Evolutionary conservation across 192 early-diverging fungal species (phyloP).

Genomic region (Coemansia sp.): DNA sequence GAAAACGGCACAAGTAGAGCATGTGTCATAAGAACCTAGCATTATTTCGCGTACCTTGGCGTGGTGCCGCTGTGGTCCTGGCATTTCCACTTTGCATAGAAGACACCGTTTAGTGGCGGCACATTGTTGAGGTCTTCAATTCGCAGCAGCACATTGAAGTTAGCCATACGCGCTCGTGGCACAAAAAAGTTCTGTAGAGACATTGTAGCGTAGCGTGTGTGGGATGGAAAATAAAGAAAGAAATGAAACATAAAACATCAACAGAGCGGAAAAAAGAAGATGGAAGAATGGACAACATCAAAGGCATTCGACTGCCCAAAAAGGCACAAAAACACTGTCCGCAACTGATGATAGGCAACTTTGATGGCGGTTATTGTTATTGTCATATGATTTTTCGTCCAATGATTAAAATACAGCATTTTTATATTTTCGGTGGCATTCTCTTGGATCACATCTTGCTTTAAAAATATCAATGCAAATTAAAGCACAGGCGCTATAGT

Average conservation of each 20-base stretch:
- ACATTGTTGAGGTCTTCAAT: slow-evolving; percentile 81
- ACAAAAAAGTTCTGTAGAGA: slow-evolving; percentile 67
- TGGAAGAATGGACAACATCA: not conserved
- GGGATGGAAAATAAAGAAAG: not conserved
- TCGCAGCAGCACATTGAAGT: slow-evolving; percentile 61
- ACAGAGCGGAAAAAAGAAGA: not conserved
- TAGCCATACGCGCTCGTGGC: slow-evolving; percentile 68
- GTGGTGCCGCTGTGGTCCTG: slow-evolving; percentile 48
- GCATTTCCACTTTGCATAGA: slow-evolving; percentile 77
- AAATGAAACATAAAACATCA: not conserved
- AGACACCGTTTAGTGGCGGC: slow-evolving; percentile 77
- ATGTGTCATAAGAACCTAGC: not conserved
- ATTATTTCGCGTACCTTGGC: slow-evolving; percentile 15
- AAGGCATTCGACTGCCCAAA: not conserved
- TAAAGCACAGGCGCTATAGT: too few relatives aligned
- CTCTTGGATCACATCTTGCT: too few relatives aligned
- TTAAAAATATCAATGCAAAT: too few relatives aligned
- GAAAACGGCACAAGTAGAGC: not conserved
- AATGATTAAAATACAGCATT: too few relatives aligned
- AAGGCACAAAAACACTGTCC: not conserved
- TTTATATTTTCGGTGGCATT: too few relatives aligned
- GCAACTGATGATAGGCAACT: too few relatives aligned
- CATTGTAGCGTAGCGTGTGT: slow-evolving; percentile 17
- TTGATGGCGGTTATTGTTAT: too few relatives aligned
- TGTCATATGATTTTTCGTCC: too few relatives aligned